phyloP scores from a whole-genome alignment of 805 yeast genomes.

The Starmerella sirachaensis region DNA sequence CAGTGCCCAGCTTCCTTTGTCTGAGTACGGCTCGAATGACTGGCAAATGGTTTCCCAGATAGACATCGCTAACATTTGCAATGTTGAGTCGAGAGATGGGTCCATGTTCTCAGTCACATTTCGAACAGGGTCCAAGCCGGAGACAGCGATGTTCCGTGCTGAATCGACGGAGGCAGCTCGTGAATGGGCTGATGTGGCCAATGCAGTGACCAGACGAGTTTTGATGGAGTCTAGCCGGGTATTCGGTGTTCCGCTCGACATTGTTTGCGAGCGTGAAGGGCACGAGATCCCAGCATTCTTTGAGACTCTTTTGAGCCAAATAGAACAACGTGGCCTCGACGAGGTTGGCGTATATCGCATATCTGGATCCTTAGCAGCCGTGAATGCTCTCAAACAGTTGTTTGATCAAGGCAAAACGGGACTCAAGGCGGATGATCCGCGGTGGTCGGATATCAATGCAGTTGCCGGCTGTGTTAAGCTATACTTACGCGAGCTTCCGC shows the following conservation, averaged over 20 bases:
- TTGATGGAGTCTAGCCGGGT: slow-evolving; percentile 35
- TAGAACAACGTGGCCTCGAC: slow-evolving; percentile 76
- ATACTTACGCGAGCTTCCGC: slow-evolving; percentile 76
- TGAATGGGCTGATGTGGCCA: slow-evolving; percentile 50
- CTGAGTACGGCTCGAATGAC: slow-evolving; percentile 3
- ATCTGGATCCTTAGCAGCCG: slow-evolving; percentile 50
- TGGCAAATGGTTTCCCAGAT: slow-evolving; percentile 1
- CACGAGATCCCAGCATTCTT: slow-evolving; percentile 54
- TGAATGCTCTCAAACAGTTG: slow-evolving; percentile 41
- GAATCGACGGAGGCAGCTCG: slow-evolving; percentile 46
- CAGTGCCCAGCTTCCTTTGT: background rate
- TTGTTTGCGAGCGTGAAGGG: slow-evolving; percentile 62
- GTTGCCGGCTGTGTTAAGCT: slow-evolving; percentile 80
- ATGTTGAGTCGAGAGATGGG: slow-evolving; percentile 1
- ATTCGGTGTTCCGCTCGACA: slow-evolving; percentile 76
- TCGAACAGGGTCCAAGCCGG: slow-evolving; percentile 9
- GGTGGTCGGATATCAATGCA: slow-evolving; percentile 71
- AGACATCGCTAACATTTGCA: background rate
- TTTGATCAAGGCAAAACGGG: slow-evolving; percentile 38
- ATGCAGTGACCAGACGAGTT: slow-evolving; percentile 6
- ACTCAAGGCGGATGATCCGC: slow-evolving; percentile 34
- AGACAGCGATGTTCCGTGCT: slow-evolving; percentile 47
- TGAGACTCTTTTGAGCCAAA: slow-evolving; percentile 52
- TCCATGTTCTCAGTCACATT: slow-evolving; percentile 1
- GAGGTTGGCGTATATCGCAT: slow-evolving; percentile 84